phyloP scores from a whole-genome alignment of 345 rosid genomes.

The Pugionium cornutum region DNA sequence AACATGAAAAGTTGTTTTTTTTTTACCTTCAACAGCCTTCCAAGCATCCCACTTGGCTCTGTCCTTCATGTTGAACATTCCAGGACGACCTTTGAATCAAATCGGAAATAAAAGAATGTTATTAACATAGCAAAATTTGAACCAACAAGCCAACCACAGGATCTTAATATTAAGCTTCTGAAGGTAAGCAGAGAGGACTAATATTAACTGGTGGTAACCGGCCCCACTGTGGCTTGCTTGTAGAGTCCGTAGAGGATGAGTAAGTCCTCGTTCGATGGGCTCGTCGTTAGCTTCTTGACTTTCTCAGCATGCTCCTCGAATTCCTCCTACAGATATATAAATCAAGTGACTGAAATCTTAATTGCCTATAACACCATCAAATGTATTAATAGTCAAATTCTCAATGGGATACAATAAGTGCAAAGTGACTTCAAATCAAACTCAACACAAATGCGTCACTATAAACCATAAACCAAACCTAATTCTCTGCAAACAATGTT shows the following conservation, averaged over 20 bases:
- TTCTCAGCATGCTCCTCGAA: constrained; percentile 70
- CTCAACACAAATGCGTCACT: background rate
- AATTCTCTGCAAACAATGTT: constrained; percentile 6
- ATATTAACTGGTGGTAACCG: constrained; percentile 69
- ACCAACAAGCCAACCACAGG: constrained; percentile 5
- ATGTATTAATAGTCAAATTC: background rate
- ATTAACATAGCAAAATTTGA: background rate
- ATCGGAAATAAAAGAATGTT: background rate
- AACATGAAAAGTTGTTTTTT: background rate
- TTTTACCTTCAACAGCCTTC: constrained; percentile 88
- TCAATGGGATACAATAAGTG: background rate
- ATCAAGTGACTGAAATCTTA: background rate
- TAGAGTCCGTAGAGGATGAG: constrained; percentile 80
- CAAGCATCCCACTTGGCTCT: constrained; percentile 98
- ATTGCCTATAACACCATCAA: background rate
- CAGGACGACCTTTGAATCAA: constrained; percentile 70
- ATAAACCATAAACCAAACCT: constrained; percentile 4
- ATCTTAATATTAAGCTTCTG: constrained; percentile 5
- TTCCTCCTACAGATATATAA: constrained; percentile 57
- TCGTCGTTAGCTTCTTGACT: constrained; percentile 58
- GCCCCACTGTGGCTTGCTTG: constrained; percentile 82
- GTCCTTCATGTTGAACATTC: constrained; percentile 77
- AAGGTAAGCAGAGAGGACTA: background rate
- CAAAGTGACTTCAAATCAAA: constrained; percentile 2
- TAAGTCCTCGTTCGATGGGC: constrained; percentile 61